A percentile compares a stretch with the other conserved stretches of the same genome.
phyloP scores from a whole-genome alignment of 1,139 yeast species.

The Yueomyces sp. region DNA sequence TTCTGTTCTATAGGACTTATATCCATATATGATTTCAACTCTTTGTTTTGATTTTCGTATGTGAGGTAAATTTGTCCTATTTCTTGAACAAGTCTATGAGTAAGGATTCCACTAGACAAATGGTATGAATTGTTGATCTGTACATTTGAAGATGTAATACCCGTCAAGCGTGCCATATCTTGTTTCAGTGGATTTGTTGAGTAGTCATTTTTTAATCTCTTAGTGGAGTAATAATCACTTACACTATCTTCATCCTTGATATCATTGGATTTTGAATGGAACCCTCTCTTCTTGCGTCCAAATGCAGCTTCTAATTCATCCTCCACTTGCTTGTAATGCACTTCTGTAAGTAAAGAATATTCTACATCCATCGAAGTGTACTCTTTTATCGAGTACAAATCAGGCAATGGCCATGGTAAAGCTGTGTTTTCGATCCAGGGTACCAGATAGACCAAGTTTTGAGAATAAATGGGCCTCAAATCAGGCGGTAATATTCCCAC shows the following conservation, averaged over 20 bases:
- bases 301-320: conserved; percentile 20
- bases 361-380: conserved; percentile 68
- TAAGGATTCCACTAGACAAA: conserved; percentile 28
- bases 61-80: conserved; percentile 24
- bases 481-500: conserved; percentile 82
- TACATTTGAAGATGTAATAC: conserved; percentile 35
- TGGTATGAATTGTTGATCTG: conserved; percentile 21
- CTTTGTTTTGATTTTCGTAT: conserved; percentile 18
- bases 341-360: conserved; percentile 66
- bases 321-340: conserved; percentile 36
- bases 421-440: conserved; percentile 41
- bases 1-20: conserved; percentile 13
- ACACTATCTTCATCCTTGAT: conserved; percentile 6
- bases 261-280: conserved; percentile 30
- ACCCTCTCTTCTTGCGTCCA: conserved; percentile 13
- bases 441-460: conserved; percentile 48
- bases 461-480: conserved; percentile 60
- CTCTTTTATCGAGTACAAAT: conserved; percentile 47
- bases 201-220: conserved; percentile 58
- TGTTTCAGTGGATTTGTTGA: conserved; percentile 53
- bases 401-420: conserved; percentile 69
- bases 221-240: conserved; percentile 41
- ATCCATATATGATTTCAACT: conserved; percentile 17
- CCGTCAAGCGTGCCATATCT: conserved; percentile 43
- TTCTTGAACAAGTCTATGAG: conserved; percentile 37